These are phyloP conservation scores for Ustilago trichophora DNA, from an alignment of 1,284 basidiomycete species.

Conservation along the genomic window DNA sequence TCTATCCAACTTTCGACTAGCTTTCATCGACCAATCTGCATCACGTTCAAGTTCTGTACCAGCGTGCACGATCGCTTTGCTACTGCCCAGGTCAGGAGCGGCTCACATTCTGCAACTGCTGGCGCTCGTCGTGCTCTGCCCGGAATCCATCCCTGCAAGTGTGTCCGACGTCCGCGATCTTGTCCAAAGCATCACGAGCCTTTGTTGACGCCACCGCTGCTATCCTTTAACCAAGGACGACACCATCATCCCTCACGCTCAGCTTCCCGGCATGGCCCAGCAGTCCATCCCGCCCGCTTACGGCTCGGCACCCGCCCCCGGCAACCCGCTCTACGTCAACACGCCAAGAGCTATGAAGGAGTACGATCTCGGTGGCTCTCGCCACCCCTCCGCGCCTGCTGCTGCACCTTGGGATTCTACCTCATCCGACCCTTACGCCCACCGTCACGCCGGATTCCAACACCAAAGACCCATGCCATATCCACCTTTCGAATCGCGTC, in stretches of 20 bases:
- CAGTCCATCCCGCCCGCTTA: conserved; percentile 16
- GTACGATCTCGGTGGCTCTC: conserved; percentile 14
- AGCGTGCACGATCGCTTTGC: too few relatives aligned
- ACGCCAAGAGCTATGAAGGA: conserved; percentile 30
- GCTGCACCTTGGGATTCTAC: conserved; percentile 10
- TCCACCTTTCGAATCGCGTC: conserved; percentile 18
- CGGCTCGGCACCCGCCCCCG: conserved; percentile 8
- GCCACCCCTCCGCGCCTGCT: conserved; percentile 1
- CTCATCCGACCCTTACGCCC: conserved; percentile 14
- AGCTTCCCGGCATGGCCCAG: conserved; percentile 21
- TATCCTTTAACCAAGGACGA: neutral
- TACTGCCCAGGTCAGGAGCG: too few relatives aligned
- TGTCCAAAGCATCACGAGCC: too few relatives aligned
- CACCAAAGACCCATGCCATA: conserved; percentile 22
- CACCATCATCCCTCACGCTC: neutral
- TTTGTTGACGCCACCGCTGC: conserved; percentile 2
- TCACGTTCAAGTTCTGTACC: too few relatives aligned
- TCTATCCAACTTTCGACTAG: too few relatives aligned
- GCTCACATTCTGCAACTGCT: too few relatives aligned
- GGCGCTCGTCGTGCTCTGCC: too few relatives aligned
- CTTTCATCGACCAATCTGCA: too few relatives aligned
- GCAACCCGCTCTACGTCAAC: conserved; percentile 16
- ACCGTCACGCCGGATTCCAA: conserved; percentile 12
- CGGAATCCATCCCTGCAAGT: too few relatives aligned
- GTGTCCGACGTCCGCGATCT: too few relatives aligned